Conservation (phyloP, 2,329 filamentous ascomycete genomes). For the Monosporascus sp. region DNA sequence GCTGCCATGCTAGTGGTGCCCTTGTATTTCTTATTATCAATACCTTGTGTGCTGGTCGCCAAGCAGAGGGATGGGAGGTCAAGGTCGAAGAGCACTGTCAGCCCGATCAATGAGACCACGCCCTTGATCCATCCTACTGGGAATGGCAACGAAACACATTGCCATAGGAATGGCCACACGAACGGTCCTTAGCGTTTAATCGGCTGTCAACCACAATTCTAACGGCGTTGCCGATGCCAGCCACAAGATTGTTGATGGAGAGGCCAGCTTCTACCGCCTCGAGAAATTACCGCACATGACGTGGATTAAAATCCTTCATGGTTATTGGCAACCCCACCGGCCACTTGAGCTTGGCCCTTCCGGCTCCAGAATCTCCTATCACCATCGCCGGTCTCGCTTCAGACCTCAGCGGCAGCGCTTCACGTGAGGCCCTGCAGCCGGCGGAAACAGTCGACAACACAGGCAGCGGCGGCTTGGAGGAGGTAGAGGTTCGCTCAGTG, state of each 20-base stretch:
- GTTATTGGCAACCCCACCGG: constrained; percentile 47
- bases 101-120: constrained; percentile 50
- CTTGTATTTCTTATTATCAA: no score
- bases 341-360: no score
- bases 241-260: constrained; percentile 45
- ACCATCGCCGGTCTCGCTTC: no score
- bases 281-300: no score
- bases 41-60: no score
- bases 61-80: constrained; percentile 10
- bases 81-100: constrained; percentile 36
- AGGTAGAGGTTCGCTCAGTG: no score
- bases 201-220: constrained; percentile 25
- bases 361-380: no score
- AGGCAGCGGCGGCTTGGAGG: no score
- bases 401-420: no score
- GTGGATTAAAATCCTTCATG: constrained; percentile 60
- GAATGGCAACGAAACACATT: constrained; percentile 6
- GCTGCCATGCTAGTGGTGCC: constrained; percentile 1
- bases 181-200: constrained; percentile 9
- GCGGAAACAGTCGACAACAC: no score
- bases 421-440: no score
- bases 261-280: constrained; percentile 68
- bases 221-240: constrained; percentile 33
- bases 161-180: constrained; percentile 14
- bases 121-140: constrained; percentile 47